Evolutionary conservation across 1,284 basidiomycete genomes (phyloP).

Genomic region (Ustilago shanxiensis): DNA sequence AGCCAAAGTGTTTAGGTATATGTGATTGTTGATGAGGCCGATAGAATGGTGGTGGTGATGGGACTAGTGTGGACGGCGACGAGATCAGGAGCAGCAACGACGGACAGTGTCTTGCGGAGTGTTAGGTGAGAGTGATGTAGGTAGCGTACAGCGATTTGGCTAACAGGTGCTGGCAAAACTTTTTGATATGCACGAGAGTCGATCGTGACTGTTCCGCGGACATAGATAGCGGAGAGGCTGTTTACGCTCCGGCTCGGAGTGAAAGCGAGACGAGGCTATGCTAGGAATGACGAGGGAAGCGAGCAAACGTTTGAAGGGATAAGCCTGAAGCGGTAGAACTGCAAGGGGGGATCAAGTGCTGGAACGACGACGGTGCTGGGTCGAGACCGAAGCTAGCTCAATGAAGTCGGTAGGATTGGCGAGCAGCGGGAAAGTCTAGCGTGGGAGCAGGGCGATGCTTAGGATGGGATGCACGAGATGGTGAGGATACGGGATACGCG

Average conservation of each 20-base stretch:
- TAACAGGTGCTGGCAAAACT: not conserved
- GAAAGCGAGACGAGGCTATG: constrained; percentile 28
- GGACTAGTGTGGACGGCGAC: not conserved
- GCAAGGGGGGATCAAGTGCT: constrained; percentile 11
- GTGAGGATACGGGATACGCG: not conserved
- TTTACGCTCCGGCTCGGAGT: not conserved
- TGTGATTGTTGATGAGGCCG: not conserved
- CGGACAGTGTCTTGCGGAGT: too few species aligned
- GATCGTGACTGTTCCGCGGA: not conserved
- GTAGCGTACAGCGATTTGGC: not conserved
- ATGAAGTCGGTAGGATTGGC: not conserved
- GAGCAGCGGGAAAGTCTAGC: constrained; percentile 22
- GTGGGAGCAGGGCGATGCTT: constrained; percentile 42
- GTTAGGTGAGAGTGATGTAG: too few species aligned
- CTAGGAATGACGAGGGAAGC: constrained; percentile 8
- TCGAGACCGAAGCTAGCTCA: not conserved
- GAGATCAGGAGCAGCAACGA: too few species aligned
- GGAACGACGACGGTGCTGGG: not conserved
- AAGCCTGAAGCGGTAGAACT: not conserved
- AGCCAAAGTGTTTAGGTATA: not conserved
- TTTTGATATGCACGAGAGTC: not conserved
- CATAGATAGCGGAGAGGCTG: not conserved
- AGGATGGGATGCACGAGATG: not conserved
- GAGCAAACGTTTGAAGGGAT: not conserved
- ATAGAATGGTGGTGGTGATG: not conserved